Percentiles rank a stretch among this genome's conserved stretches.
phyloP scores from a whole-genome alignment of 805 yeast genomes.

The Kuraishia piskuri region DNA sequence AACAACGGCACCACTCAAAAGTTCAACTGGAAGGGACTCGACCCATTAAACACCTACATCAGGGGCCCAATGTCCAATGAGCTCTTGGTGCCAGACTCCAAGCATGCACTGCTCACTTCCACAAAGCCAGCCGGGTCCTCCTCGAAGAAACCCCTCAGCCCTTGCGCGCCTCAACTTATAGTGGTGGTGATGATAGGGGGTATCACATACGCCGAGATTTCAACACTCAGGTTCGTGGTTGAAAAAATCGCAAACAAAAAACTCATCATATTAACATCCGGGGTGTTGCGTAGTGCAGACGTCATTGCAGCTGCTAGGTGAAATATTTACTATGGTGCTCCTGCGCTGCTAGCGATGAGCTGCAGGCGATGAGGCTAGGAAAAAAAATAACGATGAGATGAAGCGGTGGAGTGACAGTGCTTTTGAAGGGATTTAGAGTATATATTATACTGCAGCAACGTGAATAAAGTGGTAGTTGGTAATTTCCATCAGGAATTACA shows the following conservation, averaged over 20 bases:
- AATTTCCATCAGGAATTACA: too few relatives aligned
- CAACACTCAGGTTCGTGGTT: constrained; percentile 60
- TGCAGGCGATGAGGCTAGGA: not conserved
- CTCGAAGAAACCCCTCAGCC: constrained; percentile 10
- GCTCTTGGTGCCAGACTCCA: constrained; percentile 21
- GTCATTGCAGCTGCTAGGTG: constrained; percentile 14
- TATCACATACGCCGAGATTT: constrained; percentile 73
- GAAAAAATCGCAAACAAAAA: constrained; percentile 28
- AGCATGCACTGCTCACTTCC: constrained; percentile 17
- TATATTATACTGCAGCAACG: too few relatives aligned
- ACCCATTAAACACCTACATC: constrained; percentile 30
- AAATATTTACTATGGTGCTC: not conserved
- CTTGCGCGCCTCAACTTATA: constrained; percentile 13
- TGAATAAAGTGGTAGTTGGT: too few relatives aligned
- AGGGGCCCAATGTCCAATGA: constrained; percentile 26
- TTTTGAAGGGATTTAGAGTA: not conserved
- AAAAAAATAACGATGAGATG: not conserved
- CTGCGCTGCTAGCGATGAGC: not conserved
- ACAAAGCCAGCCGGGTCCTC: constrained; percentile 20
- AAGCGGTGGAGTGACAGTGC: not conserved
- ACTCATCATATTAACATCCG: constrained; percentile 34
- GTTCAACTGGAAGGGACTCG: constrained; percentile 33
- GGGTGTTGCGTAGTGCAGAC: constrained; percentile 29
- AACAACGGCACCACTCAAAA: constrained; percentile 17
- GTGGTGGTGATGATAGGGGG: constrained; percentile 74